Percentiles rank a stretch among this genome's conserved stretches.
These are phyloP conservation scores for Colletotrichum abscissum DNA, from an alignment of 2,329 filamentous ascomycete species.

Conservation along the genomic window DNA sequence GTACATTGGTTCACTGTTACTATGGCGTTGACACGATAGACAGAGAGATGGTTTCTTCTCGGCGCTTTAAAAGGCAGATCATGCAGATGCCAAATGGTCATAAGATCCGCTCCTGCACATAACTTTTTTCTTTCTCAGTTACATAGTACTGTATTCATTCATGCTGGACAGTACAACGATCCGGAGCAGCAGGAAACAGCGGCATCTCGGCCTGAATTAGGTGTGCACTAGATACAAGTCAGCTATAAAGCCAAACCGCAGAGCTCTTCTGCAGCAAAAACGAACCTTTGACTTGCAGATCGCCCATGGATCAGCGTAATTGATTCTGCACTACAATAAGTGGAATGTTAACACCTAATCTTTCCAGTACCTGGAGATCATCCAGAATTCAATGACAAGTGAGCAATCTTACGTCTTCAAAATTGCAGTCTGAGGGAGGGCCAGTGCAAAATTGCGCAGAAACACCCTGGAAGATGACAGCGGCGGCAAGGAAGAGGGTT, in stretches of 20 bases:
- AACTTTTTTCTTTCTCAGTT: no score
- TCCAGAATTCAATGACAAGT: no score
- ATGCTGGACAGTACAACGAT: constrained; percentile 3
- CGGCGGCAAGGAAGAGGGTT: background rate
- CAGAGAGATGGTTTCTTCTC: no score
- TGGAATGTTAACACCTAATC: no score
- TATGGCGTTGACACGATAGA: no score
- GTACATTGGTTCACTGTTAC: no score
- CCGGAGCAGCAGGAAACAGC: constrained; percentile 14
- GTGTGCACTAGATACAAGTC: background rate
- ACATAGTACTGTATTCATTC: background rate
- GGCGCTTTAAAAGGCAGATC: no score
- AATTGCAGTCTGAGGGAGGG: background rate
- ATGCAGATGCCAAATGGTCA: no score
- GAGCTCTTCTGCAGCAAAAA: background rate
- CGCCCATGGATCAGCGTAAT: background rate
- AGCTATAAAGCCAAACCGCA: background rate
- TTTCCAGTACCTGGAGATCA: no score
- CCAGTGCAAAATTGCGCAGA: background rate
- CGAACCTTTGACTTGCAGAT: background rate
- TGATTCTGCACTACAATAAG: background rate
- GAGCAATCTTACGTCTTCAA: background rate
- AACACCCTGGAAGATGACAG: background rate
- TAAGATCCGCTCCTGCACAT: no score
- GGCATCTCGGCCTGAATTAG: background rate